A percentile compares a stretch with the other conserved stretches of the same genome.
Conservation (phyloP, 2,329 filamentous ascomycete genomes). For the Hymenotorrendiella dingleyae region DNA sequence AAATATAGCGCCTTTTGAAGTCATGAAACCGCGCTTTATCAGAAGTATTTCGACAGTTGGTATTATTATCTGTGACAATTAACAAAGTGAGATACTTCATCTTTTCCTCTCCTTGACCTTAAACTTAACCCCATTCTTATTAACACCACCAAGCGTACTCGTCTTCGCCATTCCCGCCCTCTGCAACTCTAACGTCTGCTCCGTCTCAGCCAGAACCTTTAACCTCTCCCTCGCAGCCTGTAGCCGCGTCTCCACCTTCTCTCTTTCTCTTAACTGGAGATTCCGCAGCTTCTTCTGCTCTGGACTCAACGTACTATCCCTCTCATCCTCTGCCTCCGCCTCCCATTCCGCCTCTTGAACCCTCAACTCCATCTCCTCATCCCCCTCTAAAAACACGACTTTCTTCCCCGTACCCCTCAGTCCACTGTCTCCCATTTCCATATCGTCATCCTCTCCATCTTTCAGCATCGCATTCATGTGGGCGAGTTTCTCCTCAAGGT, state of each 20-base stretch:
- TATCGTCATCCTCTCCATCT: slow-evolving; percentile 47
- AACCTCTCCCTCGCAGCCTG: slow-evolving; percentile 48
- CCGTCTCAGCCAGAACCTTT: slow-evolving; percentile 47
- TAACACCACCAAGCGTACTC: slow-evolving; percentile 52
- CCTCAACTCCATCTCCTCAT: slow-evolving; percentile 22
- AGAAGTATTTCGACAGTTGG: background rate
- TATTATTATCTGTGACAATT: background rate
- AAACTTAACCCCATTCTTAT: slow-evolving; percentile 55
- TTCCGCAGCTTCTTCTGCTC: slow-evolving; percentile 34
- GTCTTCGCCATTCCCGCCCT: slow-evolving; percentile 61
- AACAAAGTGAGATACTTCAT: slow-evolving; percentile 16
- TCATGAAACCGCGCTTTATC: background rate
- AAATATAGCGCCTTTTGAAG: too few species aligned
- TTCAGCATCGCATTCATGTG: slow-evolving; percentile 28
- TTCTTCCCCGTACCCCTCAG: slow-evolving; percentile 24
- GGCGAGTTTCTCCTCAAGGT: slow-evolving; percentile 48
- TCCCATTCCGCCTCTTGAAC: slow-evolving; percentile 24
- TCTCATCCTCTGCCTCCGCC: slow-evolving; percentile 26
- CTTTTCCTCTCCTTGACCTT: slow-evolving; percentile 58
- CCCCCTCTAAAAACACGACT: slow-evolving; percentile 31
- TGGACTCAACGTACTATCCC: slow-evolving; percentile 24
- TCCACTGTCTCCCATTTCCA: slow-evolving; percentile 34
- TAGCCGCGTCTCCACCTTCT: slow-evolving; percentile 45
- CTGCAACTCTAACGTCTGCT: slow-evolving; percentile 52
- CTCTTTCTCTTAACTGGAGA: slow-evolving; percentile 39